Evolutionary conservation across 2,329 filamentous ascomycete species (phyloP).

Genomic region (Chaetothyriales sp.): DNA sequence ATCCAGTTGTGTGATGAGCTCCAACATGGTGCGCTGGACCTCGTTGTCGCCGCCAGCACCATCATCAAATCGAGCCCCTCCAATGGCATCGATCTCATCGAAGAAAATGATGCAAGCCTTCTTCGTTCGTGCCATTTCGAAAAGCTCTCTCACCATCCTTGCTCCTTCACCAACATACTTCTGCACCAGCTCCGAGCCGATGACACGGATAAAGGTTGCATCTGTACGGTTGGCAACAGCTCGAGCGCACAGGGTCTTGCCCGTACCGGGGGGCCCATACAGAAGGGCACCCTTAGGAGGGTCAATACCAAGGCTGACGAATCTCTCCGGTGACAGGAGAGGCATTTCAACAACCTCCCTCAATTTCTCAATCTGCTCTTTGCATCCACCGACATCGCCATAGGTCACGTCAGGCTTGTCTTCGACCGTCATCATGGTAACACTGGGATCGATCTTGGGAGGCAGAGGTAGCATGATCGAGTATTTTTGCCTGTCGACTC

Average conservation of each 20-base stretch:
- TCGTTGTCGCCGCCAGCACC: constrained; percentile 95
- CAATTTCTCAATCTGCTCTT: constrained; percentile 98
- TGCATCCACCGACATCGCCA: constrained; percentile 95
- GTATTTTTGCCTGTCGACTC: constrained; percentile 97
- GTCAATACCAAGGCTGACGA: constrained; percentile 97
- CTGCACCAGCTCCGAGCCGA: constrained; percentile 92
- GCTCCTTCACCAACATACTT: constrained; percentile 98
- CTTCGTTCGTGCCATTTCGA: constrained; percentile 98
- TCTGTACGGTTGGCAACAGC: constrained; percentile 96
- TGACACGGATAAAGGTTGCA: constrained; percentile 96
- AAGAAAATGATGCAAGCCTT: constrained; percentile 99
- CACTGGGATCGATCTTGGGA: constrained; percentile 95
- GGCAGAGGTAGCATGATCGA: constrained; percentile 93
- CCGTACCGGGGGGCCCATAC: constrained; percentile 94
- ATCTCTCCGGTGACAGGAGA: constrained; percentile 84
- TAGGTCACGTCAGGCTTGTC: constrained; percentile 99
- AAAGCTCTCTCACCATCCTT: constrained; percentile 94
- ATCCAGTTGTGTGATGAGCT: constrained; percentile 90
- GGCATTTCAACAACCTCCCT: constrained; percentile 98
- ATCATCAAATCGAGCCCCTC: constrained; percentile 90
- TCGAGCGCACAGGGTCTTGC: constrained; percentile 94
- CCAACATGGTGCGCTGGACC: constrained; percentile 94
- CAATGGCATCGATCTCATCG: constrained; percentile 93
- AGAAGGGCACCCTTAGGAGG: constrained; percentile 93
- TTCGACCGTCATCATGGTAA: constrained; percentile 99